A percentile compares a stretch with the other conserved stretches of the same genome.
These are phyloP conservation scores for Penicillium sp. DNA, from an alignment of 2,329 filamentous ascomycete genomes.

Conservation along the genomic window DNA sequence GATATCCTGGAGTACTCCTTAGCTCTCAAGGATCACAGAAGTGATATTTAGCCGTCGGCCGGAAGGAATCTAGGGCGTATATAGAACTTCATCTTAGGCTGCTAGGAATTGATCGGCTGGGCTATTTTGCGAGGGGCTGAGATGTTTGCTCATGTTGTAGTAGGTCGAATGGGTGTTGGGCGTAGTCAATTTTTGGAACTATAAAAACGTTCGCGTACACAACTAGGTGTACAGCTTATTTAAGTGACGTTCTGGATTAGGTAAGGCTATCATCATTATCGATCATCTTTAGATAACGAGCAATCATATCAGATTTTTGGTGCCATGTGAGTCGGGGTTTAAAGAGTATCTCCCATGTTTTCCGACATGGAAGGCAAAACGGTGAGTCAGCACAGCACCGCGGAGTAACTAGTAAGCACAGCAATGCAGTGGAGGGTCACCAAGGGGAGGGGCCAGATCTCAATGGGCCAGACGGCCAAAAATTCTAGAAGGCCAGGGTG, in stretches of 20 bases:
- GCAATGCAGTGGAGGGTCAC: background rate
- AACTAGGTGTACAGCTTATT: background rate
- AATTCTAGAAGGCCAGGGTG: conserved; percentile 14
- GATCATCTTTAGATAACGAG: background rate
- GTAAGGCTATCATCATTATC: background rate
- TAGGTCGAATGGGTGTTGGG: background rate
- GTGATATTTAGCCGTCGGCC: no score
- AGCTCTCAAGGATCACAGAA: no score
- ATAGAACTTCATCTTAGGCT: no score
- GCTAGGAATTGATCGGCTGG: no score
- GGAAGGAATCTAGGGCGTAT: no score
- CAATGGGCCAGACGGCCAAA: background rate
- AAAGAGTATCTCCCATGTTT: no score
- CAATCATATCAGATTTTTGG: background rate
- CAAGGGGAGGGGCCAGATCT: background rate
- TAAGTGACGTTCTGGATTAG: background rate
- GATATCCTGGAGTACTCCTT: no score
- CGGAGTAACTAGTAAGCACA: no score
- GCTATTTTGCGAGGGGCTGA: background rate
- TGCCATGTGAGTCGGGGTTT: no score
- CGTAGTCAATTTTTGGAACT: background rate
- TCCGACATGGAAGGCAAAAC: no score
- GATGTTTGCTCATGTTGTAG: background rate
- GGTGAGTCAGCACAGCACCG: no score
- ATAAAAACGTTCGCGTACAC: background rate